Conservation (phyloP, 345 rosid genomes). For the Cardamine resedifolia region DNA sequence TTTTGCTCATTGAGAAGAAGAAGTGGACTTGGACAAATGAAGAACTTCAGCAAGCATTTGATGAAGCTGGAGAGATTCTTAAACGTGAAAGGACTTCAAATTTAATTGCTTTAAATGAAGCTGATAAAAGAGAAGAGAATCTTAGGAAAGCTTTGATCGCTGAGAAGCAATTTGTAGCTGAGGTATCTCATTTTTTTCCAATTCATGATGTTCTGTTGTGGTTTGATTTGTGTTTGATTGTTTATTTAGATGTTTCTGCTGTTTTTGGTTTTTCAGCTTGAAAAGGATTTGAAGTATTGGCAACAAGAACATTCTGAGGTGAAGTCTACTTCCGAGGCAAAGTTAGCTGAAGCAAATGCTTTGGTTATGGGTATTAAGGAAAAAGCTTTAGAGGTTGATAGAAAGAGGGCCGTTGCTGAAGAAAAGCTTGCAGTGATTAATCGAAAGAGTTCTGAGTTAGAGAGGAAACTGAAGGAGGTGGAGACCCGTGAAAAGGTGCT, state of each 20-base stretch:
- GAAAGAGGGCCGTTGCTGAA: slow-evolving; percentile 52
- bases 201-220: neutral
- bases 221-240: slow-evolving; percentile 3
- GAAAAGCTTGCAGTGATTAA: slow-evolving; percentile 65
- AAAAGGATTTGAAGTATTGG: slow-evolving; percentile 56
- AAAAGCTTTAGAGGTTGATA: slow-evolving; percentile 59
- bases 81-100: slow-evolving; percentile 70
- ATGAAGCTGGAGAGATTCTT: slow-evolving; percentile 65
- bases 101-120: slow-evolving; percentile 62
- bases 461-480: slow-evolving; percentile 65
- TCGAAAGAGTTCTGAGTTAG: slow-evolving; percentile 62
- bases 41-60: slow-evolving; percentile 52
- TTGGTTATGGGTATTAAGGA: slow-evolving; percentile 59
- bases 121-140: slow-evolving; percentile 68
- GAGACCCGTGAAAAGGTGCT: slow-evolving; percentile 64
- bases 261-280: slow-evolving; percentile 57
- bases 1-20: slow-evolving; percentile 81
- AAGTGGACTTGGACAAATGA: slow-evolving; percentile 56
- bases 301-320: slow-evolving; percentile 51
- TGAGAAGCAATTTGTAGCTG: slow-evolving; percentile 63
- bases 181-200: slow-evolving; percentile 45
- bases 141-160: slow-evolving; percentile 55
- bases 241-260: slow-evolving; percentile 1
- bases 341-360: slow-evolving; percentile 60
- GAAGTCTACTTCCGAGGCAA: slow-evolving; percentile 61